These are phyloP conservation scores for Kwoniella heveanensis DNA, from an alignment of 768 basidiomycete genomes.

Conservation along the genomic window DNA sequence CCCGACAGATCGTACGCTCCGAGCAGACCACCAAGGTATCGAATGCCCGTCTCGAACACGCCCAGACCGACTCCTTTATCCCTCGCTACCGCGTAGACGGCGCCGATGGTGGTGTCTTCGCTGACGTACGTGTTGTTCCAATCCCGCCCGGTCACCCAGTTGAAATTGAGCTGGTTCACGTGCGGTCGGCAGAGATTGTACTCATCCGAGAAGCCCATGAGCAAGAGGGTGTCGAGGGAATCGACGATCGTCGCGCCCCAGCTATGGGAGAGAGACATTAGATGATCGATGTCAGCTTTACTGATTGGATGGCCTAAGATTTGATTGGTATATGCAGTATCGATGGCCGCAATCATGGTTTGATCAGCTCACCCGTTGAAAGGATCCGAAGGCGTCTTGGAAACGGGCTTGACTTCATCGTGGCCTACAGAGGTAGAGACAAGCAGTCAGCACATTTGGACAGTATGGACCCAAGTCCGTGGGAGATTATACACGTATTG, in stretches of 20 bases:
- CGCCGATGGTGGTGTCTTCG: constrained; percentile 16
- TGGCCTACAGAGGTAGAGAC: constrained; percentile 43
- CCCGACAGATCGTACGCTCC: constrained; percentile 58
- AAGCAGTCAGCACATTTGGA: neutral
- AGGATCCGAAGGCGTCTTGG: constrained; percentile 43
- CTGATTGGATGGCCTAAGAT: too few relatives aligned
- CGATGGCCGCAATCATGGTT: too few relatives aligned
- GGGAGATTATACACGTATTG: too few relatives aligned
- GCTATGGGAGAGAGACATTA: constrained; percentile 21
- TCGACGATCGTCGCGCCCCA: constrained; percentile 56
- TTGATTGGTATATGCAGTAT: neutral
- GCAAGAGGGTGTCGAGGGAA: constrained; percentile 51
- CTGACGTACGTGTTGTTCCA: constrained; percentile 39
- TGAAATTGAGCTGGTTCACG: constrained; percentile 52
- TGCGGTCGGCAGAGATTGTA: constrained; percentile 53
- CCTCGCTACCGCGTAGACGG: constrained; percentile 19
- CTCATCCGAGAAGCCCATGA: constrained; percentile 53
- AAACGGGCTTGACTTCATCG: constrained; percentile 53
- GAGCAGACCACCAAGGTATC: constrained; percentile 58
- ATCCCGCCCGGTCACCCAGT: constrained; percentile 50
- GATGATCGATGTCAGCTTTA: too few relatives aligned
- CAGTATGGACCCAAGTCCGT: too few relatives aligned
- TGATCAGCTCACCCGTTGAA: constrained; percentile 54
- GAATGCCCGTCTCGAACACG: constrained; percentile 59
- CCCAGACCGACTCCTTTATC: constrained; percentile 37